Percentiles rank a stretch among this genome's conserved stretches.
These are phyloP conservation scores for Karstenula rhodostoma DNA, from an alignment of 2,329 filamentous ascomycete species.

Conservation along the genomic window DNA sequence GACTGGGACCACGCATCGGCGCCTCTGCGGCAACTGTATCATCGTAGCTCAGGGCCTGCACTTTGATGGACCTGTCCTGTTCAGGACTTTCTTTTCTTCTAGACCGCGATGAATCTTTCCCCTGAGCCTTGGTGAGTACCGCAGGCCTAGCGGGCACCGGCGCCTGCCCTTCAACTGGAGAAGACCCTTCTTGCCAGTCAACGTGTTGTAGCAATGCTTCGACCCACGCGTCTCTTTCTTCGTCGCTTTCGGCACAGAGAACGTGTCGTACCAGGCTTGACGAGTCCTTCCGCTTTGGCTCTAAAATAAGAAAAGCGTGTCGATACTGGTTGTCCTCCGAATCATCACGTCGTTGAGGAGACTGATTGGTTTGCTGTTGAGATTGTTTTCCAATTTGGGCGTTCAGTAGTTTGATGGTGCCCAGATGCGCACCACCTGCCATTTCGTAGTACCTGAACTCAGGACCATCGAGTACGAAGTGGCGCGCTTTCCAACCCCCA, in stretches of 20 bases:
- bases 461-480: constrained; percentile 73
- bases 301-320: constrained; percentile 92
- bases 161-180: constrained; percentile 55
- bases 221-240: constrained; percentile 93
- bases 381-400: constrained; percentile 96
- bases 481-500: constrained; percentile 93
- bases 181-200: constrained; percentile 67
- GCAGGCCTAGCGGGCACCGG: constrained; percentile 25
- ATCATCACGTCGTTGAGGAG: constrained; percentile 71
- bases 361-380: constrained; percentile 65
- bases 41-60: constrained; percentile 64
- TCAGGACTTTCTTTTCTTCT: constrained; percentile 51
- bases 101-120: constrained; percentile 39
- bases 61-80: constrained; percentile 37
- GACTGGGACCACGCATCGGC: constrained; percentile 58
- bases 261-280: constrained; percentile 89
- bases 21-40: constrained; percentile 66
- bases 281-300: constrained; percentile 96
- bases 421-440: constrained; percentile 87
- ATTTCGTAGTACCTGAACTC: constrained; percentile 90
- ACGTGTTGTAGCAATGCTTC: constrained; percentile 89
- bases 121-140: constrained; percentile 52
- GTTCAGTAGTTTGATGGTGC: constrained; percentile 88
- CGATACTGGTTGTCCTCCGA: constrained; percentile 93
- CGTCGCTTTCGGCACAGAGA: constrained; percentile 92